These are phyloP conservation scores for Boletus coccyginus DNA, from an alignment of 768 basidiomycete genomes.

Conservation along the genomic window DNA sequence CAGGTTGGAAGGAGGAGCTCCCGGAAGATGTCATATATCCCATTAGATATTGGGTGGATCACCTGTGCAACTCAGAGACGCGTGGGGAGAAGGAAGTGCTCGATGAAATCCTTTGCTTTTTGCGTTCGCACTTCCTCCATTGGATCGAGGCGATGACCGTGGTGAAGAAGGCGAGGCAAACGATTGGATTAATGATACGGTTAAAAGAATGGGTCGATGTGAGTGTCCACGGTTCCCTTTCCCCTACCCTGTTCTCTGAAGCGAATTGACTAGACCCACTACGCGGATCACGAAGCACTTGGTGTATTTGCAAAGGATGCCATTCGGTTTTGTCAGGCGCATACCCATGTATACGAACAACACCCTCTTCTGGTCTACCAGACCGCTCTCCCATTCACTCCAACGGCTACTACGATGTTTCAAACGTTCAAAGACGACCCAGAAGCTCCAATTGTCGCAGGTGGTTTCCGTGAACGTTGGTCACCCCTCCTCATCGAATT, in stretches of 20 bases:
- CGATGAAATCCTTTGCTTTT: constrained; percentile 19
- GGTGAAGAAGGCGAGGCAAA: constrained; percentile 31
- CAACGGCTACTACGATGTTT: constrained; percentile 24
- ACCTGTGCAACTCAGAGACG: constrained; percentile 19
- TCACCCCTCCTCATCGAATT: constrained; percentile 32
- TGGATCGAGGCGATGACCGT: constrained; percentile 35
- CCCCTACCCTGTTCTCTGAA: neutral
- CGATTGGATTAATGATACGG: constrained; percentile 25
- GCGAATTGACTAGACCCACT: constrained; percentile 11
- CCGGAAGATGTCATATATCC: constrained; percentile 28
- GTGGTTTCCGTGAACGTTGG: constrained; percentile 32
- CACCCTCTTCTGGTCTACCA: constrained; percentile 33
- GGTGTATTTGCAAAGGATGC: constrained; percentile 22
- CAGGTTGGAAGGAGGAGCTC: constrained; percentile 13
- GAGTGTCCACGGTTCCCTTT: neutral
- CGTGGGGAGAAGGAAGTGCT: constrained; percentile 1
- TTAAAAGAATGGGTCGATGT: constrained; percentile 29
- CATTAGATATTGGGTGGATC: constrained; percentile 29
- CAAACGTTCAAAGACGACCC: constrained; percentile 27
- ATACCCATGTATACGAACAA: constrained; percentile 29
- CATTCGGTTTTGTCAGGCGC: constrained; percentile 33
- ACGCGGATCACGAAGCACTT: constrained; percentile 14
- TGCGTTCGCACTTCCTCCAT: constrained; percentile 28
- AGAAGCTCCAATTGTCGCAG: constrained; percentile 20
- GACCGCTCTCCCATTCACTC: constrained; percentile 32